These are phyloP conservation scores for Phyllosticta citrichinensis DNA, from an alignment of 2,329 filamentous ascomycete genomes.

Conservation along the genomic window DNA sequence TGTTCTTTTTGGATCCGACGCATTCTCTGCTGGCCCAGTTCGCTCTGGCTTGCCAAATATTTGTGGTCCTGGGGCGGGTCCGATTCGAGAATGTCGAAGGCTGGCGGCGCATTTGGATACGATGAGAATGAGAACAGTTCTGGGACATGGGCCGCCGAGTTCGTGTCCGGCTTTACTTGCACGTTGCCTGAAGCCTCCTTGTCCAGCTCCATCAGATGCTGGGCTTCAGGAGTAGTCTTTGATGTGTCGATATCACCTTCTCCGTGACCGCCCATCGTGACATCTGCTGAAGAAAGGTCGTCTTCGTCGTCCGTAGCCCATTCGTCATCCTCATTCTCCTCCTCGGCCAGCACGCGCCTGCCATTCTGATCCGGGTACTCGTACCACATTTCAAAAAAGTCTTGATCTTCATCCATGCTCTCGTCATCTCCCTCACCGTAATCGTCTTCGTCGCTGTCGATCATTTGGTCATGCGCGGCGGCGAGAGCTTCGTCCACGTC, in stretches of 20 bases:
- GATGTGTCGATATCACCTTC: constrained; percentile 20
- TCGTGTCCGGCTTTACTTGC: neutral
- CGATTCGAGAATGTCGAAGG: constrained; percentile 28
- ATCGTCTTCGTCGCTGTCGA: constrained; percentile 13
- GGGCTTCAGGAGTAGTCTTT: constrained; percentile 24
- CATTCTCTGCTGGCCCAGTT: constrained; percentile 31
- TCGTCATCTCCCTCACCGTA: constrained; percentile 11
- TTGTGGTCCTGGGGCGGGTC: constrained; percentile 25
- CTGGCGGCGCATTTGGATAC: constrained; percentile 13
- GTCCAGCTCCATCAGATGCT: constrained; percentile 11
- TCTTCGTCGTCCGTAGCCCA: constrained; percentile 20
- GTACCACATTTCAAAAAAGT: constrained; percentile 16
- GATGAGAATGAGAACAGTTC: constrained; percentile 1
- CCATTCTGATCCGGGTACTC: constrained; percentile 25
- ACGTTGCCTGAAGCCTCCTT: neutral
- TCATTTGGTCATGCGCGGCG: constrained; percentile 9
- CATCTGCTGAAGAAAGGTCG: constrained; percentile 29
- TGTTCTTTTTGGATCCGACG: constrained; percentile 49
- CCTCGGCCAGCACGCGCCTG: constrained; percentile 20
- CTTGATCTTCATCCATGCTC: constrained; percentile 12
- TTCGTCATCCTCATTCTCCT: constrained; percentile 21
- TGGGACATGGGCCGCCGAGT: neutral
- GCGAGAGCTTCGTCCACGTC: constrained; percentile 28
- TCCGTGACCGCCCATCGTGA: constrained; percentile 22
- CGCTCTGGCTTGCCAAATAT: constrained; percentile 21